Conservation (phyloP, 768 basidiomycete species). For the Rhodotorula babjevae region DNA sequence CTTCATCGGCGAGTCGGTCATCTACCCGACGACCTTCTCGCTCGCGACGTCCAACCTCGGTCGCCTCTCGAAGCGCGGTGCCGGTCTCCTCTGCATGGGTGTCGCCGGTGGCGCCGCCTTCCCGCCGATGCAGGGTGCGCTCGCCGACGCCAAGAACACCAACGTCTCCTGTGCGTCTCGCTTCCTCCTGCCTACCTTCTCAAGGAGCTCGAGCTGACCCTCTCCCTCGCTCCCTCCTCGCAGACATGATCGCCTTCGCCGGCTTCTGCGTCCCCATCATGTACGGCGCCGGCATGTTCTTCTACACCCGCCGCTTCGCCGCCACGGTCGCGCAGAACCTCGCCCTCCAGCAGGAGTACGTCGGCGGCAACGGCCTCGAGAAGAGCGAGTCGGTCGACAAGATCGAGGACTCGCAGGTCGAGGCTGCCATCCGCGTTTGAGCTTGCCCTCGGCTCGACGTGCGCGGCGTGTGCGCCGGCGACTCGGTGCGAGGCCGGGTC, state of each 20-base stretch:
- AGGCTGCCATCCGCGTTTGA: not conserved
- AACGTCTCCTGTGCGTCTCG: conserved; percentile 10
- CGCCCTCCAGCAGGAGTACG: conserved; percentile 47
- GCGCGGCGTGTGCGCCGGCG: too few relatives aligned
- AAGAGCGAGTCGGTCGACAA: conserved; percentile 11
- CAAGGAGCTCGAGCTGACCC: not conserved
- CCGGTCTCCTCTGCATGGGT: conserved; percentile 43
- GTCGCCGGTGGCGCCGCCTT: conserved; percentile 39
- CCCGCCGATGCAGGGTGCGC: conserved; percentile 47
- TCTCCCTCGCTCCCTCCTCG: not conserved
- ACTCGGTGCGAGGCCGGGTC: too few relatives aligned
- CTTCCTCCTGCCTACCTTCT: not conserved
- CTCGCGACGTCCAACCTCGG: conserved; percentile 35
- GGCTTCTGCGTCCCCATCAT: conserved; percentile 5
- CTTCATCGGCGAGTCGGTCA: conserved; percentile 42
- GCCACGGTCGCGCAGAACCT: conserved; percentile 41
- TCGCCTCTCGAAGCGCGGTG: conserved; percentile 40
- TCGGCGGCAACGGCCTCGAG: not conserved
- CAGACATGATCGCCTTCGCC: not conserved
- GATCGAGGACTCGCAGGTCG: conserved; percentile 7
- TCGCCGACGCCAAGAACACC: conserved; percentile 42
- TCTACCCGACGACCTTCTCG: conserved; percentile 34
- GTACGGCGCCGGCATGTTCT: conserved; percentile 55
- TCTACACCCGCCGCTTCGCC: conserved; percentile 86
- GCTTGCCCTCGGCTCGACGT: not conserved